Evolutionary conservation across 768 basidiomycete species (phyloP), one percentile per base, ranked within the genome.

Genomic region (Trametes gibbosa): DNA sequence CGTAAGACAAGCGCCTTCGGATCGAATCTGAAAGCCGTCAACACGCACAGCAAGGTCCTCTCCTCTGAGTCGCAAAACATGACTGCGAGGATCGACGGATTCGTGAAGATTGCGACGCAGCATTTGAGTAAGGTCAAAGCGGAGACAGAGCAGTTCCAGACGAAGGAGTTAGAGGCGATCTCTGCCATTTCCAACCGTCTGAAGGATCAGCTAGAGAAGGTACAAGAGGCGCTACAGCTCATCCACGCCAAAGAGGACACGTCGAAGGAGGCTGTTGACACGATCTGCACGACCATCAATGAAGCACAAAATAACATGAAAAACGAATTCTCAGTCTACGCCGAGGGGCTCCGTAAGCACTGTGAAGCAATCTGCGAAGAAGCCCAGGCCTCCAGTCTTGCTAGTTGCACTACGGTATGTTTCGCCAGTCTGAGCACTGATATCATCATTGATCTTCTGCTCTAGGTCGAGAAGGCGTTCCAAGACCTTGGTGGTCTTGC

Each of bases 1-100:
- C 88, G 95, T 58, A 94, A 90, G 68, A 75, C 83, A 32, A 74
- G 75, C 23, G 77, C 84, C 12, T 79, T 93, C 41, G 77, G 74
- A 32, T 75, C 83, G 8, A 96, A 95, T 65, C 75, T 84, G 5
- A 81, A 82, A 62, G 79, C 80, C 0, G 92, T 91, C 16, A 74
- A 80, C 2, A 78, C 77, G 34, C 84, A 90, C 59, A 84, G 85
- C 51, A 81, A 79, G 59, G 75, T 80, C 1, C 79, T 95, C 41
- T 73, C 81, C 23, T 73, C 75, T 0, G 78, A 87, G 32, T 76
- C 84, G 39, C 77, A 79, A 23, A 70, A 71, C 0, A 77, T 95
- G 48, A 78, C 81, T 16, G 73, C 77, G 7, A 83, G 81, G 58
- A 76, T 95, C 16, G 79, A 83, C 12, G 81, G 81, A 43, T 86